phyloP scores from a whole-genome alignment of 805 yeast genomes.

The Cyberlindnera euphorbiiphila region DNA sequence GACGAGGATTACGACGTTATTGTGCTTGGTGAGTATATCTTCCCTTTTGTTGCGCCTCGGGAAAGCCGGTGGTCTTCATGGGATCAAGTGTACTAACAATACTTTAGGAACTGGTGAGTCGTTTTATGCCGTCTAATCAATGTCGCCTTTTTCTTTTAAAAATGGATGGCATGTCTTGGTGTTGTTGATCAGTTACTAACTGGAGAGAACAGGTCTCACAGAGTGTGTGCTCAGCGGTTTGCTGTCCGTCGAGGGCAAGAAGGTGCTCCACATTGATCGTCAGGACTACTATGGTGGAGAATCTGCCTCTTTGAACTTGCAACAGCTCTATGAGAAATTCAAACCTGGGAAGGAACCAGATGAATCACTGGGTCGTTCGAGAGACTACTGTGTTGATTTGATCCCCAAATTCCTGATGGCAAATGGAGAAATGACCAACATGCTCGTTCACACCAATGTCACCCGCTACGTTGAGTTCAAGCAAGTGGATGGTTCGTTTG shows the following conservation, averaged over 20 bases:
- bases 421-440: constrained; percentile 94
- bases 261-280: constrained; percentile 92
- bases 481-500: constrained; percentile 94
- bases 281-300: constrained; percentile 96
- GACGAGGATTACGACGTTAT: constrained; percentile 97
- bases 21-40: constrained; percentile 65
- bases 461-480: constrained; percentile 94
- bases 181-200: no score
- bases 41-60: background rate
- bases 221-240: constrained; percentile 94
- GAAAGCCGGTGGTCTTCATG: no score
- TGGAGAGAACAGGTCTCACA: constrained; percentile 89
- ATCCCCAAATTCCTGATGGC: constrained; percentile 98
- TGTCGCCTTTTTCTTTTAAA: no score
- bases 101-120: constrained; percentile 7
- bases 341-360: constrained; percentile 71
- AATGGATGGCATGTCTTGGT: no score
- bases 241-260: constrained; percentile 95
- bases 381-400: constrained; percentile 97
- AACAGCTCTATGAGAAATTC: constrained; percentile 75
- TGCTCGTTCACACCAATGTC: constrained; percentile 91
- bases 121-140: background rate
- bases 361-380: constrained; percentile 75
- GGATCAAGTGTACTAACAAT: constrained; percentile 7
- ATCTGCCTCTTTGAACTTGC: constrained; percentile 76